These are phyloP conservation scores for Eucalyptus paniculata DNA, from an alignment of 345 rosid genomes.

Conservation along the genomic window DNA sequence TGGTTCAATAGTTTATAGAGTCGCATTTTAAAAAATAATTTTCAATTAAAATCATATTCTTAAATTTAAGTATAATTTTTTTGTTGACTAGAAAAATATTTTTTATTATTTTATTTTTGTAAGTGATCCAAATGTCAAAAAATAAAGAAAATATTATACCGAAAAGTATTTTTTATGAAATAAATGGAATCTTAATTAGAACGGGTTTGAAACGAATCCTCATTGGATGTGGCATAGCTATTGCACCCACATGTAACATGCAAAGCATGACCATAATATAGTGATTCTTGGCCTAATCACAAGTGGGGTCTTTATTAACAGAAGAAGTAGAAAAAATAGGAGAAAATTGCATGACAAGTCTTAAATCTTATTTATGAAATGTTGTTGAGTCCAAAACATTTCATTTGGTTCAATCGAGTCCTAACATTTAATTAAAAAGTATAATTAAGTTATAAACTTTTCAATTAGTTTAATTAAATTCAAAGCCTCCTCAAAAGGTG, in stretches of 20 bases:
- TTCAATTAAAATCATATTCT: no score
- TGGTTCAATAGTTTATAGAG: no score
- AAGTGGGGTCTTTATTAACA: background rate
- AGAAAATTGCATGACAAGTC: background rate
- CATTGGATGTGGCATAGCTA: background rate
- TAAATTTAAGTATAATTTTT: no score
- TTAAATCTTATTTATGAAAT: background rate
- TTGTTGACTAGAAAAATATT: no score
- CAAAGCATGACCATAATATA: background rate
- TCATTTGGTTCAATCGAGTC: background rate
- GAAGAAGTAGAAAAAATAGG: background rate
- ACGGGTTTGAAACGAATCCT: no score
- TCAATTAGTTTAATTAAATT: background rate
- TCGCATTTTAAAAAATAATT: no score
- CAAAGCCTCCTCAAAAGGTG: background rate
- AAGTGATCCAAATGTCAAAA: no score
- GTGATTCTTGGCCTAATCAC: background rate
- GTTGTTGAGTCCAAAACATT: background rate
- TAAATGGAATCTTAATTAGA: no score
- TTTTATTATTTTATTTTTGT: no score
- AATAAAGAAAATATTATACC: no score
- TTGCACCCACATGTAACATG: background rate
- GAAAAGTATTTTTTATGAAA: no score
- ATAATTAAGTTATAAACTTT: background rate
- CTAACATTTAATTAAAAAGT: background rate